Evolutionary conservation across 768 basidiomycete species (phyloP).

Genomic region (Boletus vinaceobasis): DNA sequence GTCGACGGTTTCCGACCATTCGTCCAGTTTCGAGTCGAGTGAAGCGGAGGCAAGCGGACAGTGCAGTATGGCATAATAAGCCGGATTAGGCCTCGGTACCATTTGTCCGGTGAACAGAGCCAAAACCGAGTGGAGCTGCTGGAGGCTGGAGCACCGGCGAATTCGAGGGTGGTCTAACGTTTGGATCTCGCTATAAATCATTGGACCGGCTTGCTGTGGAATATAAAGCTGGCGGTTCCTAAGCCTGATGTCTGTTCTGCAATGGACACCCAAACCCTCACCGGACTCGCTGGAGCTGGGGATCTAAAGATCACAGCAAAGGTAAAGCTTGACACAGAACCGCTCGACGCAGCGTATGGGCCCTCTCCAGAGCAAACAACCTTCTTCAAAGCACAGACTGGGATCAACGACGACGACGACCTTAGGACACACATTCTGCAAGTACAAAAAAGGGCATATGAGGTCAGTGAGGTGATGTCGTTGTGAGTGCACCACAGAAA

Average conservation of each 20-base stretch:
- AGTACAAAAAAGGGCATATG: constrained; percentile 30
- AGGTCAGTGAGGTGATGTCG: constrained; percentile 12
- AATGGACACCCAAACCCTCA: constrained; percentile 1
- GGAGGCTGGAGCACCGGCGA: too few species aligned
- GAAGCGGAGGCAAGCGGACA: too few species aligned
- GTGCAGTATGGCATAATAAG: too few species aligned
- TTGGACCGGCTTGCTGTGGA: background rate
- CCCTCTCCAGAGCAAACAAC: constrained; percentile 16
- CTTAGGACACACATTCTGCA: constrained; percentile 30
- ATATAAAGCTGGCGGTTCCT: background rate
- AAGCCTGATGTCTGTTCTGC: too few species aligned
- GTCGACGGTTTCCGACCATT: too few species aligned
- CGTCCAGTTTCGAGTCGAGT: too few species aligned
- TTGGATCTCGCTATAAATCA: too few species aligned
- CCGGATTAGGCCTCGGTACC: too few species aligned
- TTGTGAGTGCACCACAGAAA: background rate
- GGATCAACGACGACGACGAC: constrained; percentile 26
- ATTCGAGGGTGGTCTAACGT: too few species aligned
- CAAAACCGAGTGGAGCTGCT: too few species aligned
- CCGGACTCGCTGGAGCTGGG: constrained; percentile 2
- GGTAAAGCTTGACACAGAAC: background rate
- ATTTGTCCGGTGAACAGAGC: too few species aligned
- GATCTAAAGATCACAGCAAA: constrained; percentile 2
- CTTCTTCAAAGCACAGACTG: constrained; percentile 30
- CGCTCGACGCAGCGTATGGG: background rate